Percentiles rank a stretch among this genome's conserved stretches.
These are phyloP conservation scores for Hemerocallis citrina DNA, from an alignment of 106 monocot genomes.

Conservation along the genomic window DNA sequence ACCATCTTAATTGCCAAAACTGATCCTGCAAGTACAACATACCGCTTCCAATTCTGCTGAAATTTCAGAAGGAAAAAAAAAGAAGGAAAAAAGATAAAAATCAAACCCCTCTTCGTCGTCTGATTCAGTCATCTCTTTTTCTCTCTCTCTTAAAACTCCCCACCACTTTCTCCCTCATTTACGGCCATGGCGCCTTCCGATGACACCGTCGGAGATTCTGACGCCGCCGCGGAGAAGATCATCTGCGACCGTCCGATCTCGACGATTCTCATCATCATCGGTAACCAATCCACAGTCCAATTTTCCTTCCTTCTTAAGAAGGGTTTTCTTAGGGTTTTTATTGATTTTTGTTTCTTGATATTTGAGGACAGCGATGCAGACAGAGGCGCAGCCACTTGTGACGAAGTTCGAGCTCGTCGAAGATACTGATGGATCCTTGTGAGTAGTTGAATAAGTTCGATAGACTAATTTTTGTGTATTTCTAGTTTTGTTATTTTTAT, in stretches of 20 bases:
- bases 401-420: conserved; percentile 65
- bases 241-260: conserved; percentile 31
- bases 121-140: too few species aligned
- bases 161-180: not conserved
- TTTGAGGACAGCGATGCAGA: conserved; percentile 68
- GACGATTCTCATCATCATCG: conserved; percentile 72
- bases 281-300: conserved; percentile 9
- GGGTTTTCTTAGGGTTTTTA: not conserved
- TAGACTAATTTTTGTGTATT: too few species aligned
- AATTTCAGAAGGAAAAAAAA: too few species aligned
- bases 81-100: too few species aligned
- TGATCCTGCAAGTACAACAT: too few species aligned
- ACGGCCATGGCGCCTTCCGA: conserved; percentile 1
- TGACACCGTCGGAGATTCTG: not conserved
- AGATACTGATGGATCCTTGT: conserved; percentile 51
- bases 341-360: not conserved
- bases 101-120: too few species aligned
- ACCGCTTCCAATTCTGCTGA: too few species aligned
- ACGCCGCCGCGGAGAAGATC: not conserved
- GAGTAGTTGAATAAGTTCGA: conserved; percentile 44
- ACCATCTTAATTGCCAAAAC: too few species aligned
- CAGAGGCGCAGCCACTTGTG: conserved; percentile 84
- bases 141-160: too few species aligned
- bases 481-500: not conserved
- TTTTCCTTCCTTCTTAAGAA: not conserved